phyloP scores from a whole-genome alignment of 108 stramenopile genomes.

The Pelagomonas calceolata region DNA sequence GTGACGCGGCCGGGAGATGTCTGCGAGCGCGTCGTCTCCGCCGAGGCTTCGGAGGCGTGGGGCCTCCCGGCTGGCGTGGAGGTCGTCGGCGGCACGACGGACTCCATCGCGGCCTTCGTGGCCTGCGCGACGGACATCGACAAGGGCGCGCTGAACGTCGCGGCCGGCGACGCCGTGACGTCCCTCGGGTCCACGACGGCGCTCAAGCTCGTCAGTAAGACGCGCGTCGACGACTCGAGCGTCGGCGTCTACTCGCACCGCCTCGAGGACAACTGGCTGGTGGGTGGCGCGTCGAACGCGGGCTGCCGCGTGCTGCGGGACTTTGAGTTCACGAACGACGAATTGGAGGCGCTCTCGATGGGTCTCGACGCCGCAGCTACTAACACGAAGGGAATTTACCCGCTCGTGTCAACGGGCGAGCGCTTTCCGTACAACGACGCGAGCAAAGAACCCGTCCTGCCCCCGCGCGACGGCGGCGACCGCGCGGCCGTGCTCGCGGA shows the following conservation, averaged over 20 bases:
- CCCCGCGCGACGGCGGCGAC: slow-evolving; percentile 49
- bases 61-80: slow-evolving; percentile 45
- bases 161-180: slow-evolving; percentile 72
- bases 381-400: slow-evolving; percentile 62
- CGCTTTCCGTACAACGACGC: slow-evolving; percentile 75
- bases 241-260: slow-evolving; percentile 82
- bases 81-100: slow-evolving; percentile 79
- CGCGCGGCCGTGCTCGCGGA: slow-evolving; percentile 63
- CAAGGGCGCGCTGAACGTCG: slow-evolving; percentile 27
- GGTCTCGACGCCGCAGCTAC: slow-evolving; percentile 59
- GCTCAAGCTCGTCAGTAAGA: slow-evolving; percentile 62
- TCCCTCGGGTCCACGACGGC: slow-evolving; percentile 71
- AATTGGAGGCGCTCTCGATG: slow-evolving; percentile 43
- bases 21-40: slow-evolving; percentile 54
- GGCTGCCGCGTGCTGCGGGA: slow-evolving; percentile 74
- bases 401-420: slow-evolving; percentile 66
- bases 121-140: slow-evolving; percentile 40
- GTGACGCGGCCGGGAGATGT: slow-evolving; percentile 48
- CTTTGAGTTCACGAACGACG: slow-evolving; percentile 59
- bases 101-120: slow-evolving; percentile 82
- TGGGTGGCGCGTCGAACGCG: slow-evolving; percentile 81
- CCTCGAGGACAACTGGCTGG: slow-evolving; percentile 69
- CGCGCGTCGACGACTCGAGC: slow-evolving; percentile 64
- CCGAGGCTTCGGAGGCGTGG: slow-evolving; percentile 33
- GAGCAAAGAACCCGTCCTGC: slow-evolving; percentile 53